Evolutionary conservation across 2,329 filamentous ascomycete species (phyloP).

Genomic region (Chalara sp.): DNA sequence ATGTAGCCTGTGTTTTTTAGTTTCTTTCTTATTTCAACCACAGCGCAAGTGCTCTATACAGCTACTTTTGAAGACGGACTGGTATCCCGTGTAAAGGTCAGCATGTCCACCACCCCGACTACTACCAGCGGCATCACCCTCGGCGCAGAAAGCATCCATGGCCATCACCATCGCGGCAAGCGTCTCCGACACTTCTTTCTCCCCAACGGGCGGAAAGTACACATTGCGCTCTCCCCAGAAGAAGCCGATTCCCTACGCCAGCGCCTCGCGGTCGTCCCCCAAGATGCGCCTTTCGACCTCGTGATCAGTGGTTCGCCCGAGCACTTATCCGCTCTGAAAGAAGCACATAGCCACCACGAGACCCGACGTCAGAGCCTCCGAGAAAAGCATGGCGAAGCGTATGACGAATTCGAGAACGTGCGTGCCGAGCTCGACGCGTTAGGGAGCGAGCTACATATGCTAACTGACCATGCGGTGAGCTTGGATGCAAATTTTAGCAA

Average conservation of each 20-base stretch:
- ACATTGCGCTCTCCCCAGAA: constrained; percentile 49
- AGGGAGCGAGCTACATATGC: constrained; percentile 43
- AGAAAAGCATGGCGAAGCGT: constrained; percentile 41
- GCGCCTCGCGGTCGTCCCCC: constrained; percentile 32
- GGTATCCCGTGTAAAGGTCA: neutral
- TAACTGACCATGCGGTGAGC: constrained; percentile 46
- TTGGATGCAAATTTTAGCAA: constrained; percentile 56
- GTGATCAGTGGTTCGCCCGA: constrained; percentile 50
- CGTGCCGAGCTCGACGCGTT: constrained; percentile 45
- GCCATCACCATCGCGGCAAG: constrained; percentile 26
- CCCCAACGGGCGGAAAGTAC: constrained; percentile 46
- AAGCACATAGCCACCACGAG: constrained; percentile 47
- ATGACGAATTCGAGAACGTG: constrained; percentile 50
- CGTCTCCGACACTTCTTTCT: constrained; percentile 46
- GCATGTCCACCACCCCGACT: constrained; percentile 4
- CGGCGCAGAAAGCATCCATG: neutral
- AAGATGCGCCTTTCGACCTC: constrained; percentile 39
- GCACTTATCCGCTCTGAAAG: constrained; percentile 38
- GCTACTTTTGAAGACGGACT: no score
- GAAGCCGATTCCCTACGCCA: constrained; percentile 42
- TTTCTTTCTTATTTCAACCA: no score
- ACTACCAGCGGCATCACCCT: constrained; percentile 1
- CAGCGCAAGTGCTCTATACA: no score
- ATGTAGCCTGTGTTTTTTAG: no score
- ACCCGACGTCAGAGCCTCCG: constrained; percentile 38